A percentile compares a stretch with the other conserved stretches of the same genome.
Conservation (phyloP, 148 eudicot species). For the Rhododendron griersonianum region DNA sequence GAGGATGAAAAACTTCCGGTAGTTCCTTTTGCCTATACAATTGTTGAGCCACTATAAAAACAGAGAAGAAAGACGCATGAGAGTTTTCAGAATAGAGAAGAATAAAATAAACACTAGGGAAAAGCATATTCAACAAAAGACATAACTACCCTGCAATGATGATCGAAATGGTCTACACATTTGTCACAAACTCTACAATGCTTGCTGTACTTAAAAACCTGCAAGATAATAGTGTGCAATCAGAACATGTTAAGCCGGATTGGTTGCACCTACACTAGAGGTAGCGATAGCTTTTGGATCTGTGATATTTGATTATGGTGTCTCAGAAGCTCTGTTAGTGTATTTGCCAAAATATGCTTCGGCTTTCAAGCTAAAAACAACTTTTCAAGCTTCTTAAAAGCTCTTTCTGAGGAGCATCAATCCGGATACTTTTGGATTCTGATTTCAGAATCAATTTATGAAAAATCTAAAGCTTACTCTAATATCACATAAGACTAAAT, state of each 20-base stretch:
- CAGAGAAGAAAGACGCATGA: constrained; percentile 11
- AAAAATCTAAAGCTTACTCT: not conserved
- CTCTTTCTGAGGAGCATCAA: not conserved
- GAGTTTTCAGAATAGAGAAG: not conserved
- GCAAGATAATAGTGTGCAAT: constrained; percentile 21
- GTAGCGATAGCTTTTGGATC: not conserved
- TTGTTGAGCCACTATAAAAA: constrained; percentile 60
- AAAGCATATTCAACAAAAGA: not conserved
- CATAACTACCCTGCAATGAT: constrained; percentile 88
- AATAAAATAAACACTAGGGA: not conserved
- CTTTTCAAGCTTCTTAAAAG: not conserved
- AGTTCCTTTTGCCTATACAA: constrained; percentile 74
- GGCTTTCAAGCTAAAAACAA: not conserved
- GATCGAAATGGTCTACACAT: constrained; percentile 90
- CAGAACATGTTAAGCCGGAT: constrained; percentile 5
- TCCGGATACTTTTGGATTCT: not conserved
- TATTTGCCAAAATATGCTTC: not conserved
- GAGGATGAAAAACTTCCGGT: constrained; percentile 85
- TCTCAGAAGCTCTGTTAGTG: not conserved
- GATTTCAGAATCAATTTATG: not conserved
- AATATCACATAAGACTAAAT: not conserved
- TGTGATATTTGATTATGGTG: not conserved
- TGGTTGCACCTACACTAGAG: not conserved
- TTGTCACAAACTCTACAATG: constrained; percentile 99
- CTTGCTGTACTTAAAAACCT: constrained; percentile 99